These are phyloP conservation scores for Colletotrichum tropicicola DNA, from an alignment of 2,329 filamentous ascomycete species.

Conservation along the genomic window DNA sequence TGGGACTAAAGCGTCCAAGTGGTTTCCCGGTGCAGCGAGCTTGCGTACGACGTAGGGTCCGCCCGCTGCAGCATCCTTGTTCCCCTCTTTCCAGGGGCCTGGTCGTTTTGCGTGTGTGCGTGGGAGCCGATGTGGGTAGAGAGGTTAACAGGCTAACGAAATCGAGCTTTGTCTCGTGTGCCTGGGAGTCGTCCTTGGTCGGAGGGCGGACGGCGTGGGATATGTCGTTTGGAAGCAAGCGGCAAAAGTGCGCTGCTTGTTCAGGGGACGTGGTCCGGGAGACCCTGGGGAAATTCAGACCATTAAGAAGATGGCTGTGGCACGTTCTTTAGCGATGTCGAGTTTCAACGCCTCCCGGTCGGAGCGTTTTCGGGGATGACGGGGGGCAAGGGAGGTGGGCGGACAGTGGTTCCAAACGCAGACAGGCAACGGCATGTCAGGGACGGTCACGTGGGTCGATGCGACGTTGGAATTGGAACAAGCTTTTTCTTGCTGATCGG, in stretches of 20 bases:
- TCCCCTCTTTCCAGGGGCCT: slow-evolving; percentile 3
- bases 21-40: slow-evolving; percentile 9
- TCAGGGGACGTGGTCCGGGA: not conserved
- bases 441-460: slow-evolving; percentile 27
- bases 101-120: not conserved
- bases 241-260: not conserved
- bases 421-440: not conserved
- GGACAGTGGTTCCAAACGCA: slow-evolving; percentile 18
- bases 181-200: not conserved
- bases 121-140: slow-evolving; percentile 1
- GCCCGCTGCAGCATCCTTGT: slow-evolving; percentile 9
- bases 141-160: not conserved
- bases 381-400: slow-evolving; percentile 1
- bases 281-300: not conserved
- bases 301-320: not conserved
- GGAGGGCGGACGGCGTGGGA: not conserved
- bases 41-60: slow-evolving; percentile 3
- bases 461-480: slow-evolving; percentile 27
- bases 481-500: slow-evolving; percentile 6
- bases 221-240: slow-evolving; percentile 1
- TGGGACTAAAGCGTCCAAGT: not conserved
- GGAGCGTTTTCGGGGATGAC: slow-evolving; percentile 3
- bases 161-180: not conserved
- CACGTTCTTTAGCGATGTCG: not conserved
- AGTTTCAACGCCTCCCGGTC: slow-evolving; percentile 12